Base-by-base conservation (phyloP, 805 yeast genomes). In the Starmerella bombi region DNA sequence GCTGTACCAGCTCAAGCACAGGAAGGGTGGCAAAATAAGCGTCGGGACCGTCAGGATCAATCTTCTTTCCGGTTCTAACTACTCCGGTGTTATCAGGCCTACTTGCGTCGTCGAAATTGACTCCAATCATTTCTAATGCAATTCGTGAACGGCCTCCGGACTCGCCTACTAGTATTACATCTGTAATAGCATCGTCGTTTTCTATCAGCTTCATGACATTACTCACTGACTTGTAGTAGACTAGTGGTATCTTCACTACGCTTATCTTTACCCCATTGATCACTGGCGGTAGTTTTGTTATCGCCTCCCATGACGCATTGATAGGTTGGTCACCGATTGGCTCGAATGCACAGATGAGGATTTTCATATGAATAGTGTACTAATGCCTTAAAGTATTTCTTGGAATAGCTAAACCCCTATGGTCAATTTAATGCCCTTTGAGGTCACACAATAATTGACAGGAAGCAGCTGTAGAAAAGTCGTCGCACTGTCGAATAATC, bases 221-320 rank as follows among this genome's bases (percentile, higher is more conserved):
- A 3, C 22, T 36, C 14, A 40, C 37, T 30, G 49, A 39, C 25
- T 38, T 23, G 19, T 32, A 46, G 34, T 42, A 45, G 2, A 36
- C 46, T 5, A 42, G 44, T 1, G 52, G 52, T 12, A 46, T 25
- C 37, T 42, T 39, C 14, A 9, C 14, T 25, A 36, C 42, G 12
- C 27, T 19, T 3, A 49, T 25, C 14, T 34, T 30, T 1, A 28
- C 27, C 12, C 37, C 37, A 4, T 34, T 36, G 6, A 46, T 18
- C 8, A 29, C 27, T 3, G 23, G 17, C 5, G 50, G 50, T n/a
- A 49, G 37, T 10, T 18, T 10, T 12, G 37, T 17, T 3, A 41
- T 49, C 4, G 43, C 46, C 19, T 38, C 46, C 50, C 49, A 46
- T 3, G 52, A 46, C 3, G 52, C 49, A 23, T 49, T 49, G 21